Base-by-base conservation (phyloP, 2,329 filamentous ascomycete genomes). In the Colletotrichum viniferum region DNA sequence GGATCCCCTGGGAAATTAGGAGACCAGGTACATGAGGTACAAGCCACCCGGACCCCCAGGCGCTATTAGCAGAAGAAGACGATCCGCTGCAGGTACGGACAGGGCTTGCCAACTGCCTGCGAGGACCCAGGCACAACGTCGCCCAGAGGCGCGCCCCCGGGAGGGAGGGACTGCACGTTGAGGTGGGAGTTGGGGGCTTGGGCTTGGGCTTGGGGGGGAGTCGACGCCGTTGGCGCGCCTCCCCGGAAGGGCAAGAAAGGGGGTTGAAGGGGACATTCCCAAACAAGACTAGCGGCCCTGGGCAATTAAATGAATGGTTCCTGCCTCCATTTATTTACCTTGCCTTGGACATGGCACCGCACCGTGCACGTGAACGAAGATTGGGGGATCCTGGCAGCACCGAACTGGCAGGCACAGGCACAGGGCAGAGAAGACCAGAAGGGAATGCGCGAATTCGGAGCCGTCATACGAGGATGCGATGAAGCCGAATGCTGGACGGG, bases 1-100 rank as follows among this genome's bases (percentile, higher is more conserved):
- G 69, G 73, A 68, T 62, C 69, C 69, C 69, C 63, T 73, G 73
- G 73, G 73, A 75, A 75, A 75, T 75, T 75, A 75, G 69, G 58
- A 64, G 62, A n/a, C 58, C 55, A 63, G 62, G 69, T 55, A 72
- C 69, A 38, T 24, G 55, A 71, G 55, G 69, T 62, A 62, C 69
- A 67, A 72, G 73, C 55, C 69, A 74, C 72, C 72, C 55, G 72
- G 48, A 64, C 43, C 68, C 72, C 55, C 38, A 68, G 62, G 69
- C 63, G 26, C 63, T 61, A 74, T 71, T 60, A 74, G 43, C 73
- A 73, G 69, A 71, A 75, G 36, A 58, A 56, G 63, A 36, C 73
- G 69, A 64, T 68, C 63, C 69, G 69, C 73, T 75, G 73, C 73
- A 75, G 73, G 73, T 68, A 75, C 72, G 55, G 61, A 18, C 56